Evolutionary conservation across 1,284 basidiomycete species (phyloP), one percentile per base, ranked within the genome.

Genomic region (Naganishia albida): DNA sequence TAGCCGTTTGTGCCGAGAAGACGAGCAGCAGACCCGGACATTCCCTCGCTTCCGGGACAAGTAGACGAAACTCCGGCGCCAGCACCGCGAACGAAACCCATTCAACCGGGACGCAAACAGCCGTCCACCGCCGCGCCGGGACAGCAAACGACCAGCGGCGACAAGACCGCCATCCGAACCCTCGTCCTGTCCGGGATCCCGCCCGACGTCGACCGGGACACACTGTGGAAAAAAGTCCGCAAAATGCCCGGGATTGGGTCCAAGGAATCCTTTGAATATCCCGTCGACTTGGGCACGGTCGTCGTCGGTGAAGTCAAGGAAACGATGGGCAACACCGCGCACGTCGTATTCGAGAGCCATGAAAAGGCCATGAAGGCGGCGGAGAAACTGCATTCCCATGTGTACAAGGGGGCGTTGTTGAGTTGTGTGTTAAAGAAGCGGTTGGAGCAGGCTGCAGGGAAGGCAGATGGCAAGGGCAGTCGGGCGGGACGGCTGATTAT

Each of bases 341-440:
- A 91, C 71, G 86, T 90, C 48, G 73, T 93, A 34, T 96, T 95
- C 77, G 80, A 83, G 1, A 87, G 85, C 0, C 87, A 93, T 10
- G 82, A 83, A 4, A 81, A 85, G 63, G 92, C 93, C 0, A 82
- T 85, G 56, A 85, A 87, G 23, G 89, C 89, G 1, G 85, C 91
- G 34, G 81, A 80, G 65, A 93, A 92, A 79, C 85, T 99, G 0
- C 92, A 99, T 75, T 91, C 91, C 0, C 93, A 96, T 75, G 87
- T 93, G 46, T 97, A 89, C 84, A 96, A 97, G 77, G 93, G 93
- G 48, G 82, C 85, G 2, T 81, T 93, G 16, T 85, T 98, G 28
- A 92, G 89, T 7, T 91, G 88, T n/a, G 87, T 89, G 7, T 83
- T 97, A 68, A 97, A 97, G 82, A 93, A 93, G 75, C 86, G 91